These are phyloP conservation scores for Yarrowia bubula DNA, from an alignment of 805 yeast species.

Conservation along the genomic window DNA sequence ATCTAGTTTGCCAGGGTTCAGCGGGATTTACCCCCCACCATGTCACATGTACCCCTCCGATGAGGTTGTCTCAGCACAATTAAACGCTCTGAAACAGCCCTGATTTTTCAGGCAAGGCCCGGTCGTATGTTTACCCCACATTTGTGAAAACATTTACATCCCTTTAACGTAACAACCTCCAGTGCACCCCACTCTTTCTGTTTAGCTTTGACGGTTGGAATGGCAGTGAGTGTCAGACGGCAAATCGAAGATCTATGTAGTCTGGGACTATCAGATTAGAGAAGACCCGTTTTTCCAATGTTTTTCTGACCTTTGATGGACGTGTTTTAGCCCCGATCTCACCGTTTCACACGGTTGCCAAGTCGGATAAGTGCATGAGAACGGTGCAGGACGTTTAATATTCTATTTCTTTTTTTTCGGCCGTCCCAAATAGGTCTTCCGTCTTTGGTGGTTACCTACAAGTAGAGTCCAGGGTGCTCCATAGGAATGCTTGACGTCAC, in stretches of 20 bases:
- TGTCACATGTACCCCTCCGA: not conserved
- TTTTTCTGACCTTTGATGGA: not conserved
- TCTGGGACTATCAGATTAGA: not conserved
- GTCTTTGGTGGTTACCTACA: not conserved
- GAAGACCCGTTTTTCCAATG: not conserved
- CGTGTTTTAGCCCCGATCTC: not conserved
- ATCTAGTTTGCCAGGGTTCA: not conserved
- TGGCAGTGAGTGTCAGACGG: not conserved
- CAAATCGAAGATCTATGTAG: too few relatives aligned
- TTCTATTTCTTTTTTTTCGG: not conserved
- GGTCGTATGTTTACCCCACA: not conserved
- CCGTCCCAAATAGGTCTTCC: not conserved
- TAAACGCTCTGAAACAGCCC: not conserved
- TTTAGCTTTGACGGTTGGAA: not conserved
- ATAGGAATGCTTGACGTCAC: not conserved
- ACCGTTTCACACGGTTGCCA: not conserved
- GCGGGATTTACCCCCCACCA: not conserved
- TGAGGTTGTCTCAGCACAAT: not conserved
- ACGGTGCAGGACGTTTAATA: not conserved
- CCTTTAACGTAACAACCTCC: not conserved
- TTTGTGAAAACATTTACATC: not conserved
- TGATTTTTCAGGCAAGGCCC: not conserved
- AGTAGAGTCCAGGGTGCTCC: not conserved
- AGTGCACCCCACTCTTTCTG: slow-evolving; percentile 9
- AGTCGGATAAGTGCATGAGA: not conserved